These are phyloP conservation scores for Panicum hallii DNA, from an alignment of 202 grass and related monocot species.

Conservation along the genomic window DNA sequence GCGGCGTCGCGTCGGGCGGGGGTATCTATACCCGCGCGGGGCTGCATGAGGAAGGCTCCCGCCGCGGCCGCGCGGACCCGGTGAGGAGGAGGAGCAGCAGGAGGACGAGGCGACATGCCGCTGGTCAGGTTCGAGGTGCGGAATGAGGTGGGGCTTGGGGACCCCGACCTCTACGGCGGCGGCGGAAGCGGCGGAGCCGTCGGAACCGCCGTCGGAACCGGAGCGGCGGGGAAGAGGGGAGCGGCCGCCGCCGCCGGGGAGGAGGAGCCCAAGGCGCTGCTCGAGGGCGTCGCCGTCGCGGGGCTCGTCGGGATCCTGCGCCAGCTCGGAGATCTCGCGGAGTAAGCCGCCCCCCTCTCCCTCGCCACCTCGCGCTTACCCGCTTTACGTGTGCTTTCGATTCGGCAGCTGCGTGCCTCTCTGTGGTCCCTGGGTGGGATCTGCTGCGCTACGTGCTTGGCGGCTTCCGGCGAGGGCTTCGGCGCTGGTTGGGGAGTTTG, in stretches of 20 bases:
- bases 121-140: conserved; percentile 87
- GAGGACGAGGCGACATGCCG: conserved; percentile 60
- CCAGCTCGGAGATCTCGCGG: conserved; percentile 97
- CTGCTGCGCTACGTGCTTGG: not conserved
- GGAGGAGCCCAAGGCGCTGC: conserved; percentile 83
- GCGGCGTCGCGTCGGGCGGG: conserved; percentile 42
- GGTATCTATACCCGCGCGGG: not conserved
- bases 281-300: conserved; percentile 93
- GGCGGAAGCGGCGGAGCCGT: conserved; percentile 15
- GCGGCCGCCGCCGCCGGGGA: conserved; percentile 33
- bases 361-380: not conserved
- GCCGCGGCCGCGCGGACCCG: conserved; percentile 19
- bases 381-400: not conserved
- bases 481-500: not conserved
- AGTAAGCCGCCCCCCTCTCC: conserved; percentile 54
- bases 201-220: not conserved
- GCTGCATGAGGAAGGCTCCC: conserved; percentile 13
- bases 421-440: conserved; percentile 11
- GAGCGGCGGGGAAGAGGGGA: conserved; percentile 38
- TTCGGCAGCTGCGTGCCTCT: not conserved
- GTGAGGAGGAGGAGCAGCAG: not conserved
- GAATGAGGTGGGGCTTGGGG: conserved; percentile 90
- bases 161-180: conserved; percentile 71
- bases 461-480: not conserved
- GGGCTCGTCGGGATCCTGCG: conserved; percentile 96